Evolutionary conservation across 352 stramenopile species (phyloP), one percentile per base, ranked within the genome.

Genomic region (Phytophthora meadii): DNA sequence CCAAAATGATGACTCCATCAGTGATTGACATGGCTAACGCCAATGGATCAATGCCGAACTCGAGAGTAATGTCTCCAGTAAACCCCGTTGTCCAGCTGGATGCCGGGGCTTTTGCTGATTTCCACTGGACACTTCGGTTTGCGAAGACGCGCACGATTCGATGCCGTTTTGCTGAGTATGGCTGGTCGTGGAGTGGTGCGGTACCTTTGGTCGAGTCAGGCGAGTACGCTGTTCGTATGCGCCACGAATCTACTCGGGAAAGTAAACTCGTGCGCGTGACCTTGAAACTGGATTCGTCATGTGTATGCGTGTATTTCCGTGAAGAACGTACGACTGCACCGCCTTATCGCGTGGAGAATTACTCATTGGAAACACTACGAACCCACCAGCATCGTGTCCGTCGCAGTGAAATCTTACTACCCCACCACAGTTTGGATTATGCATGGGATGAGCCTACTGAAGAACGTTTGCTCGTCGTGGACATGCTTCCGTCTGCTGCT

Each of bases 291-390:
- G 88, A 94, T 36, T 72, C 72, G 0, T 87, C 84, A 5, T 92
- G 87, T 30, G 65, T 95, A n/a, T 95, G 83, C 42, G 82, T 92
- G 9, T 94, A 90, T 57, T 82, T 95, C 28, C 78, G 82, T 22
- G 87, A 94, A 72, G 87, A 94, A 63, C 87, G 70, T 27, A 88
- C 82, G 5, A 92, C 78, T 53, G 84, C 80, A 5, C 87, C 89
- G 4, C 89, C 89, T 28, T 96, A 95, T 61, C 87, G 89, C 17
- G 84, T 96, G 32, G 89, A 96, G 32, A 96, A 96, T 40, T 96
- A 93, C 69, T 96, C 89, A 25, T 61, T 96, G 15, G 89, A 96
- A 65, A 96, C 89, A 17, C 76, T 96, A 48, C 87, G 89, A 45
- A 85, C 93, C 22, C 87, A 96, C 34, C 89, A 95, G 61, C 81